Base-by-base conservation (phyloP, 441 rosid species). In the Gossypium davidsonii region DNA sequence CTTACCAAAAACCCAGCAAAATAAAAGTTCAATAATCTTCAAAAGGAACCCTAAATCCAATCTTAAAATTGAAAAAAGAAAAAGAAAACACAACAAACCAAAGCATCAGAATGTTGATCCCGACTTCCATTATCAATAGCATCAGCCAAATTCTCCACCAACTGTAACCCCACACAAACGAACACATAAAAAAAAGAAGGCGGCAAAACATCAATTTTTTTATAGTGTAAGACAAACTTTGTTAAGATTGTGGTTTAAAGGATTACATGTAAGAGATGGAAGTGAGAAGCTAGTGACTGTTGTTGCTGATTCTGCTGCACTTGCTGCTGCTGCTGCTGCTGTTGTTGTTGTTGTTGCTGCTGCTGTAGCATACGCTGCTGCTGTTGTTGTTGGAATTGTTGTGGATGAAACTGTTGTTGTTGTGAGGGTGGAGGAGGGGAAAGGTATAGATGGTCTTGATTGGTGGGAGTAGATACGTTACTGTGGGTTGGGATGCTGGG, bases 261-360 rank as follows among this genome's bases (percentile, higher is more conserved):
- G 48, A 61, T 4, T 79, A 94, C 97, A 15, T 83, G 91, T 72
- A 85, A 78, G 75, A 94, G 90, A 80, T 88, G 97, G 77, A 92
- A 94, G 76, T 89, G 96, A 25, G 98, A 94, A 20, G 97, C 97
- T 42, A 94, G 89, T 2, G 98, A 90, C 74, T 92, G 97, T 74
- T 91, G 97, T 2, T 84, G 96, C 10, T 85, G 92, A 15, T 73
- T 89, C 78, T 87, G 90, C 17, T 82, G 90, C n/a, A 71, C 74
- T 14, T 79, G 89, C 8, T 75, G 89, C 15, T 25, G 89, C 8
- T 75, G 89, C 15, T 25, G 62, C 14, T 80, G 83, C 34, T 49
- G 55, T 1, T 51, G 55, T 44, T 8, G 49, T 10, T 10, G 55
- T 44, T 8, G 46, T 1, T 8, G 49, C 6, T 31, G 34, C 34